phyloP scores from a whole-genome alignment of 257 asterid genomes.

The Fraxinus quadrangulata region DNA sequence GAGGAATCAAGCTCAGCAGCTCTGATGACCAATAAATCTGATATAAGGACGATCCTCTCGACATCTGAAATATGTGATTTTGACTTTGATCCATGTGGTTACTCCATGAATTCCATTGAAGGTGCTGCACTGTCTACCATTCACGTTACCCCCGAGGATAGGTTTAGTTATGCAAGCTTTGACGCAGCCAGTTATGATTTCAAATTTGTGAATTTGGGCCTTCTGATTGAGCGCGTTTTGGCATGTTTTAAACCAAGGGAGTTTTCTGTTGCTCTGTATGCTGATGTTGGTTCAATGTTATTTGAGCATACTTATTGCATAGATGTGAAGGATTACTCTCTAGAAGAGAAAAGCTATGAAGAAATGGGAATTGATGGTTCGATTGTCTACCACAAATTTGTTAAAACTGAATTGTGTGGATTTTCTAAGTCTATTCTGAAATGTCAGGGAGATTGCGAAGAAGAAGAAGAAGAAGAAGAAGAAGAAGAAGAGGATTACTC shows the following conservation, averaged over 20 bases:
- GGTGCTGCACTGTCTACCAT: constrained; percentile 35
- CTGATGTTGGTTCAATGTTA: constrained; percentile 19
- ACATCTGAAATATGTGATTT: constrained; percentile 40
- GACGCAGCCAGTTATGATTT: constrained; percentile 42
- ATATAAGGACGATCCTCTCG: constrained; percentile 38
- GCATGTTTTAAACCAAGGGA: constrained; percentile 35
- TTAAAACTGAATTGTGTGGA: constrained; percentile 3
- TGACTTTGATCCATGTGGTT: constrained; percentile 45
- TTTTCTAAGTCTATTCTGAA: constrained; percentile 21
- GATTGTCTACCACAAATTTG: constrained; percentile 26
- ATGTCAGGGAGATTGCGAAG: background rate
- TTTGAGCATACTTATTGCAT: constrained; percentile 4
- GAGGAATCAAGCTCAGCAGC: constrained; percentile 27
- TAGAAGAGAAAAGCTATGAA: background rate
- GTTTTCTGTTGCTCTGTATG: constrained; percentile 34
- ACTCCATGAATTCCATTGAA: constrained; percentile 46
- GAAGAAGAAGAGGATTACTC: background rate
- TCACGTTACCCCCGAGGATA: constrained; percentile 45
- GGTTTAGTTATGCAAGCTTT: constrained; percentile 49
- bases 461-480: too few relatives aligned
- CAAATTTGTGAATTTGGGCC: constrained; percentile 11
- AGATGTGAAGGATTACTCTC: background rate
- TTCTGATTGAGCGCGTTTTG: constrained; percentile 30
- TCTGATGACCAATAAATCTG: constrained; percentile 32
- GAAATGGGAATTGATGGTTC: constrained; percentile 20